Conservation (phyloP, 2,329 filamentous ascomycete species). For the Talaromyces sp. region DNA sequence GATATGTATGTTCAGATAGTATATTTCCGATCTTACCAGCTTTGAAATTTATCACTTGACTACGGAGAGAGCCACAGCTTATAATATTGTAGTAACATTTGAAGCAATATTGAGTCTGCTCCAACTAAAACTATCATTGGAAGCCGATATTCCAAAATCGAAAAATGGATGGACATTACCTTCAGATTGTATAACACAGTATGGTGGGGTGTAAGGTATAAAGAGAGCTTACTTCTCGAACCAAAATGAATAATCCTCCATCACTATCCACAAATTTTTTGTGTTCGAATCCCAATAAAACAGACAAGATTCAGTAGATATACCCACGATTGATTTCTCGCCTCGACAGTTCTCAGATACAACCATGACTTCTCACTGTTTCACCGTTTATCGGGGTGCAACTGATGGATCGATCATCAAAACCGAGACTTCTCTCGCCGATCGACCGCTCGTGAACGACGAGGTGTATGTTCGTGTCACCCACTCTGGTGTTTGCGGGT, state of each 20-base stretch:
- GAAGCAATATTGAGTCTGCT: too few species aligned
- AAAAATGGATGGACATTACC: too few species aligned
- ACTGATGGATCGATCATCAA: background rate
- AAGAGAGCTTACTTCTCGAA: too few species aligned
- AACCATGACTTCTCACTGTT: background rate
- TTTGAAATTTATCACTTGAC: background rate
- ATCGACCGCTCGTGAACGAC: background rate
- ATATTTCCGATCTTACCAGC: background rate
- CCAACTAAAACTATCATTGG: too few species aligned
- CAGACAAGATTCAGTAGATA: too few species aligned
- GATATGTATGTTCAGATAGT: background rate
- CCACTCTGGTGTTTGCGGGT: constrained; percentile 63
- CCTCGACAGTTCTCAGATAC: background rate
- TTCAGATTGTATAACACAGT: too few species aligned
- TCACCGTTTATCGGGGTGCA: background rate
- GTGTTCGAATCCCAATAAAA: too few species aligned
- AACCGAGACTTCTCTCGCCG: background rate
- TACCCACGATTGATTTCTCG: too few species aligned
- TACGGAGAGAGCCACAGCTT: background rate
- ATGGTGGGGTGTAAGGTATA: too few species aligned
- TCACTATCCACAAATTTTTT: too few species aligned
- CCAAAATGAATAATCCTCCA: too few species aligned
- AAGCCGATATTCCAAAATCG: too few species aligned
- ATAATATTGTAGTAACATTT: background rate
- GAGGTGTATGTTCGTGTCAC: constrained; percentile 60